phyloP scores from a whole-genome alignment of 2,329 filamentous ascomycete species.

The Colletotrichum sp. region DNA sequence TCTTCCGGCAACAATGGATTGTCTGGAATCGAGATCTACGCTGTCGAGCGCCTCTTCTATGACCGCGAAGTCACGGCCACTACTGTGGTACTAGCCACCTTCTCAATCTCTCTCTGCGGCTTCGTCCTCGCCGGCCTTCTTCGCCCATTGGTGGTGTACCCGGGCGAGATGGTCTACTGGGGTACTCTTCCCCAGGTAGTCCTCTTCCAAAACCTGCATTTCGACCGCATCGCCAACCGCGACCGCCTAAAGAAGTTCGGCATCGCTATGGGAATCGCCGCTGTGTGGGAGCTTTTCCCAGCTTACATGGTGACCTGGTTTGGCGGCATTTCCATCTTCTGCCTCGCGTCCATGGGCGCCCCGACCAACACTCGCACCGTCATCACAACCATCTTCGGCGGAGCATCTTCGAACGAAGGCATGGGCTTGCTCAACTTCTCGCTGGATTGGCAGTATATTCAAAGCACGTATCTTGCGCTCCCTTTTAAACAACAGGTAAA shows the following conservation, averaged over 20 bases:
- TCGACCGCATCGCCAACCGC: constrained; percentile 29
- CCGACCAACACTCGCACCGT: constrained; percentile 24
- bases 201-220: constrained; percentile 38
- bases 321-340: constrained; percentile 46
- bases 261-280: constrained; percentile 33
- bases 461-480: constrained; percentile 36
- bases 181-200: constrained; percentile 33
- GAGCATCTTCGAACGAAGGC: constrained; percentile 41
- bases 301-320: constrained; percentile 50
- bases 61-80: constrained; percentile 24
- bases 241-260: constrained; percentile 33
- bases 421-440: constrained; percentile 45
- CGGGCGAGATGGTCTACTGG: constrained; percentile 38
- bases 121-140: constrained; percentile 32
- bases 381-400: constrained; percentile 40
- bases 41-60: constrained; percentile 26
- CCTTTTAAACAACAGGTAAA: constrained; percentile 43
- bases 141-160: constrained; percentile 35
- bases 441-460: constrained; percentile 51
- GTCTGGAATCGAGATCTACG: constrained; percentile 25
- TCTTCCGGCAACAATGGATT: constrained; percentile 25
- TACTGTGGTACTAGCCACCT: constrained; percentile 30
- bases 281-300: constrained; percentile 52
- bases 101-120: constrained; percentile 33
- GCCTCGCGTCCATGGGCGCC: constrained; percentile 47